A percentile compares a stretch with the other conserved stretches of the same genome.
These are phyloP conservation scores for Rhypophila decipiens DNA, from an alignment of 495 filamentous ascomycete species.

Conservation along the genomic window DNA sequence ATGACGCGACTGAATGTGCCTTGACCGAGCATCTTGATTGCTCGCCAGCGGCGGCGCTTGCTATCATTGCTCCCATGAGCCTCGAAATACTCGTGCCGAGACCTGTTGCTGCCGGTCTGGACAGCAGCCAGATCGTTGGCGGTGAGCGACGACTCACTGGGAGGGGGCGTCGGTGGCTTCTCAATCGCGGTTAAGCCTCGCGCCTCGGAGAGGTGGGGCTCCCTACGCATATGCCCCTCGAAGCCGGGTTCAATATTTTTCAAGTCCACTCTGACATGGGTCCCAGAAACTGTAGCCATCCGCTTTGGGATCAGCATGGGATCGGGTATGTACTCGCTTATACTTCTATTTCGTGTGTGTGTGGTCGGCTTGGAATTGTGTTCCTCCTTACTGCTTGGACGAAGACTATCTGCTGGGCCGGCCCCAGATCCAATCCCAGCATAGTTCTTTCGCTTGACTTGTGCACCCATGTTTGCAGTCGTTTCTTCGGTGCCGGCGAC, in stretches of 20 bases:
- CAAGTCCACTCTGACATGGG: constrained; percentile 40
- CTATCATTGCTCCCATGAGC: constrained; percentile 51
- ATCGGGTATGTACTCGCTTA: constrained; percentile 81
- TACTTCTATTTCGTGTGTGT: constrained; percentile 64
- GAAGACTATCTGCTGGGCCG: constrained; percentile 19
- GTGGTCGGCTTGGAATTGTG: constrained; percentile 24
- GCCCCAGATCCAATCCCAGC: constrained; percentile 34
- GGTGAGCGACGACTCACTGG: constrained; percentile 49
- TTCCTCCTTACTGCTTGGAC: constrained; percentile 28
- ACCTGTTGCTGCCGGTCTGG: constrained; percentile 19
- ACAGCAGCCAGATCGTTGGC: constrained; percentile 32
- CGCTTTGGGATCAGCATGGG: constrained; percentile 59
- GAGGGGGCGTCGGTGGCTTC: constrained; percentile 71
- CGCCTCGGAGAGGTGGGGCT: constrained; percentile 71
- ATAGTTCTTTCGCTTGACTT: constrained; percentile 48
- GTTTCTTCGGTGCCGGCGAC: no score
- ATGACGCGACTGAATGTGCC: constrained; percentile 94
- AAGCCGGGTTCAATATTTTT: constrained; percentile 35
- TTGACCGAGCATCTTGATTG: constrained; percentile 74
- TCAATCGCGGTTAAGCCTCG: constrained; percentile 58
- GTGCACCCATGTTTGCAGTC: constrained; percentile 29
- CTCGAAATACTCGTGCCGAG: constrained; percentile 53
- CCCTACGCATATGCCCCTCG: constrained; percentile 61
- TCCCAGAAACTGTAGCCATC: constrained; percentile 64
- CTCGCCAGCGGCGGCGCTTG: constrained; percentile 62